These are phyloP conservation scores for Escovopsis sp. DNA, from an alignment of 2,329 filamentous ascomycete species.

Conservation along the genomic window DNA sequence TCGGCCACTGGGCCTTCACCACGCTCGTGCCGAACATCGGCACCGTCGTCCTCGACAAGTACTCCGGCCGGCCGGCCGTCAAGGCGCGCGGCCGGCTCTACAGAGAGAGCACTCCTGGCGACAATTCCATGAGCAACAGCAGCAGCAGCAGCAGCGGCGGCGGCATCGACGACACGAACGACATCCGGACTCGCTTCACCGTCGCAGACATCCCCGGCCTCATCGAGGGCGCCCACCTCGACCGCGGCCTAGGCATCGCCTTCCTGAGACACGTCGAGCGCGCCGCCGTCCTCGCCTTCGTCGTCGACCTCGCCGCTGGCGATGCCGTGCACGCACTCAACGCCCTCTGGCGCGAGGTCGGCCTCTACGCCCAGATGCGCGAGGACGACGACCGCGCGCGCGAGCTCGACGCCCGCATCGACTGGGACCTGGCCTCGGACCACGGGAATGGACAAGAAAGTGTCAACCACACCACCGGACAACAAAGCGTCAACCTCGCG, in stretches of 20 bases:
- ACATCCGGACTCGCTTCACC: constrained; percentile 63
- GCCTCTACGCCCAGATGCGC: constrained; percentile 66
- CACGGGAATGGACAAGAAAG: constrained; percentile 10
- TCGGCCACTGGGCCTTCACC: constrained; percentile 94
- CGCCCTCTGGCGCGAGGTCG: constrained; percentile 79
- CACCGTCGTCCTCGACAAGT: constrained; percentile 81
- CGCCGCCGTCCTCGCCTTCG: constrained; percentile 83
- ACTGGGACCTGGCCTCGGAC: constrained; percentile 42
- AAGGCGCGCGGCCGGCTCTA: constrained; percentile 20
- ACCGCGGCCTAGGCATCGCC: constrained; percentile 77
- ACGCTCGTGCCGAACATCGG: constrained; percentile 91
- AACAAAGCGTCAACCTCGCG: constrained; percentile 11
- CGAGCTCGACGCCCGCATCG: constrained; percentile 39
- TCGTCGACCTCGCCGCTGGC: constrained; percentile 68
- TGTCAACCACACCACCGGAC: no score
- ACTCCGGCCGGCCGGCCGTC: constrained; percentile 55
- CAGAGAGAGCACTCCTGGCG: constrained; percentile 17
- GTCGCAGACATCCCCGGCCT: constrained; percentile 93
- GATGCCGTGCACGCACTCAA: constrained; percentile 68
- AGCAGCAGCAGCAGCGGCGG: constrained; percentile 20
- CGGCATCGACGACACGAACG: constrained; percentile 20
- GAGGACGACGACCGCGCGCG: constrained; percentile 57
- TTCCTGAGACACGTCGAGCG: constrained; percentile 92
- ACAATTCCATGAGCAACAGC: constrained; percentile 26
- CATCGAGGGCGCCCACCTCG: constrained; percentile 81